Evolutionary conservation across 805 yeast species (phyloP), one percentile per base, ranked within the genome.

Genomic region (Saccharomycopsis sp.): DNA sequence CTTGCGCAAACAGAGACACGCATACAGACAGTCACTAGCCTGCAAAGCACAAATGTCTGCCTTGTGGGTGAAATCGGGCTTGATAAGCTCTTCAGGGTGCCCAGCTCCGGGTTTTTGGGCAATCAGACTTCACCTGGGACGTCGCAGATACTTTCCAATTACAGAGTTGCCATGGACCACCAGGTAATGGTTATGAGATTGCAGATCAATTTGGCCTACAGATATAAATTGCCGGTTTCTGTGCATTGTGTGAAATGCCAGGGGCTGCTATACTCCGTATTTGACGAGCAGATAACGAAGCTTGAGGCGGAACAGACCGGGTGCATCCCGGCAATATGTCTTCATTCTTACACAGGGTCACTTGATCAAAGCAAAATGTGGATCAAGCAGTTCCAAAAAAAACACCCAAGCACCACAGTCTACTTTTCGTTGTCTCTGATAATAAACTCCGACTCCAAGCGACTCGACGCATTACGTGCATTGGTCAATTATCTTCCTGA

Each of bases 1-100:
- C 57, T 41, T 8, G 18, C 46, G 21, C 16, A 51, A 16, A 51
- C 20, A 12, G 54, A 51, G 29, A 24, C 15, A n/a, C 23, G 29
- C 14, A n/a, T 41, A 7, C n/a, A n/a, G 24, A 14, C 8, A 2
- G 3, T 20, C 34, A 15, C 8, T 9, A 46, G 50, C 50, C n/a
- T 16, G 7, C 5, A 12, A 29, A 51, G 29, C 29, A 24, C 3
- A 14, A 14, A 14, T 9, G 50, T 53, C 3, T 66, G 65, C 20
- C 79, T 88, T 12, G 75, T 92, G 8, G 99, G 99, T 0, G 99
- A 92, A 65, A 78, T 90, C n/a, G 99, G 99, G 0, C 71, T 94
- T 1, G 99, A 92, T 68, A 87, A 85, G 68, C 66, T 81, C 34
- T 88, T 89, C 66, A 70, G 88, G 41, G 68, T 91, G 2, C 96